Evolutionary conservation across 768 basidiomycete genomes (phyloP), one percentile per base, ranked within the genome.

Genomic region (Agaricus sinodeliciosus): DNA sequence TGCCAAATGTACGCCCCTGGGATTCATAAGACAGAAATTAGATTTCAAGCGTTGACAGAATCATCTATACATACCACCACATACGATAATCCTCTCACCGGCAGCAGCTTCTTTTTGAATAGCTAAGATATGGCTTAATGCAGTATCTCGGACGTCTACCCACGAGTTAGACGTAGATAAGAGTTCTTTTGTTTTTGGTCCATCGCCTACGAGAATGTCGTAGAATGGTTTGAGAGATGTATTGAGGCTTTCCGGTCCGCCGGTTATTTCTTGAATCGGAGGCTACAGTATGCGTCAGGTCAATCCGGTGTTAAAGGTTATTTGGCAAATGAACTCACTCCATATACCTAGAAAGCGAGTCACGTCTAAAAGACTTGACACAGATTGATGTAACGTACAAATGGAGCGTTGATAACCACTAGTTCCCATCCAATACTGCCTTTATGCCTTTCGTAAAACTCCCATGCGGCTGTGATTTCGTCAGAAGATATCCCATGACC

Each of bases 111-210:
- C 68, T 46, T 71, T 75, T 49, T 72, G 71, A 18, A 89, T 63
- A 3, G 81, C 80, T 4, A 68, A 62, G 0, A 72, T 70, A 61
- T 87, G 84, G 0, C 76, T 82, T 18, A 73, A 67, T 0, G 81
- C 81, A 31, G 80, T 60, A 60, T 84, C 81, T 5, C 80, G 73
- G 5, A 82, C 80, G 47, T 83, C 78, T 26, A 78, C 60, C 71
- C 74, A 80, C 19, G 59, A 54, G 12, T 61, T 60, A 4, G 60
- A 51, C 2, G 47, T 52, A 0, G 47, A 48, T 0, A 69, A 51
- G 0, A 47, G 48, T 7, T 67, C 62, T 2, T 60, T 53, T 0
- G 63, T 43, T 22, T 63, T 60, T 1, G 59, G 54, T 3, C 55
- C 59, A 15, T 55, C 58, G 4, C 48, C 49, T 9, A 68, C 27